Evolutionary conservation across 257 asterid genomes (phyloP).

Genomic region (Euphrasia confusa): DNA sequence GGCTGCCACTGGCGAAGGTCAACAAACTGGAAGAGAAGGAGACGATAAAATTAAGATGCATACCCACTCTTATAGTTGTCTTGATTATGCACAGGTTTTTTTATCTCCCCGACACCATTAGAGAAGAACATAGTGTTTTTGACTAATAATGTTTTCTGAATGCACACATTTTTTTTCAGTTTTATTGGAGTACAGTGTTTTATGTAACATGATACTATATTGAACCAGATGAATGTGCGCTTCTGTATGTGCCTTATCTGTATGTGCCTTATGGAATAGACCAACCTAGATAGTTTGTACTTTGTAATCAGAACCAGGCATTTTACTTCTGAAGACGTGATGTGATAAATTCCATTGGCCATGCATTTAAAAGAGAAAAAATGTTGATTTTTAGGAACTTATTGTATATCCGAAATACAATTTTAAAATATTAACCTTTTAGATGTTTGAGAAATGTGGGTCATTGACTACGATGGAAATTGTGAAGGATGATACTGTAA

Average conservation of each 20-base stretch:
- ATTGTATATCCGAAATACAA: background rate
- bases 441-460: background rate
- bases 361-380: background rate
- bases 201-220: background rate
- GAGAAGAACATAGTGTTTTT: slow-evolving; percentile 12
- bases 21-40: slow-evolving; percentile 65
- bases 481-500: too few relatives aligned
- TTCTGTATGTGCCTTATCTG: background rate
- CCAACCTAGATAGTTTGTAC: slow-evolving; percentile 7
- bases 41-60: slow-evolving; percentile 87
- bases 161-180: background rate
- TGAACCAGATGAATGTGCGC: background rate
- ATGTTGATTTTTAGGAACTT: too few relatives aligned
- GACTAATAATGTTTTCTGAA: slow-evolving; percentile 6
- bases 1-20: slow-evolving; percentile 63
- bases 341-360: slow-evolving; percentile 8
- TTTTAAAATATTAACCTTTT: background rate
- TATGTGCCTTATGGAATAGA: slow-evolving; percentile 5
- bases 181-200: slow-evolving; percentile 1
- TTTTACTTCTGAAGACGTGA: slow-evolving; percentile 1
- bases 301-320: background rate
- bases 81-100: slow-evolving; percentile 86
- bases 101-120: slow-evolving; percentile 19
- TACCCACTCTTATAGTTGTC: slow-evolving; percentile 86
- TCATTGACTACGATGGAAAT: background rate